Conservation (phyloP, 148 eudicot species). For the Fallopia convolvulus region DNA sequence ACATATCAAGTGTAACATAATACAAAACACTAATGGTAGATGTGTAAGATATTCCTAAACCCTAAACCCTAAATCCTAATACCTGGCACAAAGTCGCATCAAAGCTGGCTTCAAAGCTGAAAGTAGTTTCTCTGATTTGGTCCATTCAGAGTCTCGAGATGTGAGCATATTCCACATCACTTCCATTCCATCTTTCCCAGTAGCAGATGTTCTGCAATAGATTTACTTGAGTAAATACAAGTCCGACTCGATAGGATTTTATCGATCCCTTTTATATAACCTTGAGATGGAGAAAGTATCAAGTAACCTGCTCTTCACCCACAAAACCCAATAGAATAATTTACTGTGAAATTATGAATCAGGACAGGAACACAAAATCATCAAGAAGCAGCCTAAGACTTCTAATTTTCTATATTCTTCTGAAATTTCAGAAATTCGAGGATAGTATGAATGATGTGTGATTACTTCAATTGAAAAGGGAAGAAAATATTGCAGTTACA, state of each 20-base stretch:
- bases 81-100: constrained; percentile 90
- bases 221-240: background rate
- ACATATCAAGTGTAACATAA: background rate
- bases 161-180: constrained; percentile 56
- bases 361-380: background rate
- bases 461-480: background rate
- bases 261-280: background rate
- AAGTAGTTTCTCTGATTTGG: constrained; percentile 39
- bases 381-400: background rate
- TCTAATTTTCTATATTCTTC: background rate
- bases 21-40: background rate
- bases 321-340: background rate
- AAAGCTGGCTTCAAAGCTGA: constrained; percentile 46
- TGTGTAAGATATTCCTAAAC: background rate
- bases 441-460: background rate
- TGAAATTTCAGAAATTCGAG: background rate
- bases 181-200: constrained; percentile 53
- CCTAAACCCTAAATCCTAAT: background rate
- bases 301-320: background rate
- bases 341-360: background rate
- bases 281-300: background rate
- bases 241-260: background rate
- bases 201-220: constrained; percentile 37
- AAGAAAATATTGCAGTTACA: background rate
- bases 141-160: constrained; percentile 51